A percentile compares a stretch with the other conserved stretches of the same genome.
These are phyloP conservation scores for Cutaneotrichosporon arboriforme DNA, from an alignment of 1,284 basidiomycete genomes.

Conservation along the genomic window DNA sequence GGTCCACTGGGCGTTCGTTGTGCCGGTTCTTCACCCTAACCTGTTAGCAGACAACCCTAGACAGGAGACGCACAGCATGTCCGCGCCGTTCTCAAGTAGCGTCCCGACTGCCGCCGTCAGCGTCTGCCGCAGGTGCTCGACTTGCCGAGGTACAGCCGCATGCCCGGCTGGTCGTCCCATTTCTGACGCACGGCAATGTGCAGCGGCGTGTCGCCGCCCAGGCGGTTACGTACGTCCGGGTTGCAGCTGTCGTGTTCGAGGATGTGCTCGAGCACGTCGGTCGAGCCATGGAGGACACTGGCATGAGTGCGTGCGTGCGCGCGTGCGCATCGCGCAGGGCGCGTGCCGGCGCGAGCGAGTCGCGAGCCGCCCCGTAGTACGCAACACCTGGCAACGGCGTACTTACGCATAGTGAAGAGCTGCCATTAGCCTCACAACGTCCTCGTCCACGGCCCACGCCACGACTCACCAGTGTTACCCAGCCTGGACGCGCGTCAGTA, in stretches of 20 bases:
- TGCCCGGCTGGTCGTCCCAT: constrained; percentile 59
- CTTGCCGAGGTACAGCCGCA: constrained; percentile 48
- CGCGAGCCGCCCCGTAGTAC: neutral
- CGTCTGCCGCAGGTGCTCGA: neutral
- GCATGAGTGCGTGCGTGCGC: neutral
- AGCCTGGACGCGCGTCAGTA: constrained; percentile 50
- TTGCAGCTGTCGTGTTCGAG: constrained; percentile 71
- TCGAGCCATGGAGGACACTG: constrained; percentile 53
- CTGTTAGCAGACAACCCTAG: constrained; percentile 10
- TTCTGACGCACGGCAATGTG: constrained; percentile 67
- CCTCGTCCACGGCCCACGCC: no score
- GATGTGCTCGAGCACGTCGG: constrained; percentile 64
- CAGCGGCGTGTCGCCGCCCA: constrained; percentile 71
- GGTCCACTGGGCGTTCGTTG: constrained; percentile 57
- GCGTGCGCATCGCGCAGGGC: no score
- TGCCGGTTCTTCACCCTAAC: constrained; percentile 71
- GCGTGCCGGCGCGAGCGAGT: neutral
- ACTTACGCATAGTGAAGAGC: constrained; percentile 76
- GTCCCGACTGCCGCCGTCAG: constrained; percentile 54
- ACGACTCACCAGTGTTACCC: constrained; percentile 61
- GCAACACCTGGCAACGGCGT: no score
- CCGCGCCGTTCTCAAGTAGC: constrained; percentile 70
- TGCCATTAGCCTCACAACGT: constrained; percentile 32
- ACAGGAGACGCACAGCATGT: constrained; percentile 63
- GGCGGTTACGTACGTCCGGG: constrained; percentile 70